Evolutionary conservation across 2,329 filamentous ascomycete species (phyloP).

Genomic region (Trichoderma aggressivum): DNA sequence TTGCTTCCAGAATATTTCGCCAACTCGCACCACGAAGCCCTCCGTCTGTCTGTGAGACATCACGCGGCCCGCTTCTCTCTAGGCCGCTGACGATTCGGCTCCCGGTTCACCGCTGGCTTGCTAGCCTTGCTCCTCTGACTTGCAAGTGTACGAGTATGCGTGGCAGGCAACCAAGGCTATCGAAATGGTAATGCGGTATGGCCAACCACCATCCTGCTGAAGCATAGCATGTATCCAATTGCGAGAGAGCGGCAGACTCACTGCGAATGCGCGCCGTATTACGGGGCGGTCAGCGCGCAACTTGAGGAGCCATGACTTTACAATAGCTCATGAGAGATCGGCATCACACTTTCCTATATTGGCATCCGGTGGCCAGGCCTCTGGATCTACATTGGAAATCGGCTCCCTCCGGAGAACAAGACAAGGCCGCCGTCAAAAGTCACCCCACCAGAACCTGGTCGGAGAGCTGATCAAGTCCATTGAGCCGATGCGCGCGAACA

Average conservation of each 20-base stretch:
- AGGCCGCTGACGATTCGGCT: neutral
- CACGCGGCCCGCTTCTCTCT: neutral
- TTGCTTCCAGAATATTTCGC: slow-evolving; percentile 18
- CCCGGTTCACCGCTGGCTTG: neutral
- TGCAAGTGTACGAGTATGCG: neutral
- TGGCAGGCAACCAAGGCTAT: neutral
- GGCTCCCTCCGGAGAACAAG: slow-evolving; percentile 6
- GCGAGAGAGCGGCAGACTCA: neutral
- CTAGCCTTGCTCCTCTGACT: neutral
- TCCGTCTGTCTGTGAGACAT: neutral
- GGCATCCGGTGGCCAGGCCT: neutral
- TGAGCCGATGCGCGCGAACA: neutral
- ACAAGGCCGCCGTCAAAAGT: neutral
- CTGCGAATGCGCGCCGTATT: neutral
- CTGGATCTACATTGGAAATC: neutral
- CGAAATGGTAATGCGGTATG: neutral
- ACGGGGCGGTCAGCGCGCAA: neutral
- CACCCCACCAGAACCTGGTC: neutral
- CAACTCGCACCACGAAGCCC: neutral
- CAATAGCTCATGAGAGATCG: neutral
- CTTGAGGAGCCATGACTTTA: neutral
- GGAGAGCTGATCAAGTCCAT: neutral
- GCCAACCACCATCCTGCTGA: neutral
- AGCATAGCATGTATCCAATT: neutral
- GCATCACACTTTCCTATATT: neutral